Conservation (phyloP, 2,329 filamentous ascomycete genomes). For the Epichloe sibirici region DNA sequence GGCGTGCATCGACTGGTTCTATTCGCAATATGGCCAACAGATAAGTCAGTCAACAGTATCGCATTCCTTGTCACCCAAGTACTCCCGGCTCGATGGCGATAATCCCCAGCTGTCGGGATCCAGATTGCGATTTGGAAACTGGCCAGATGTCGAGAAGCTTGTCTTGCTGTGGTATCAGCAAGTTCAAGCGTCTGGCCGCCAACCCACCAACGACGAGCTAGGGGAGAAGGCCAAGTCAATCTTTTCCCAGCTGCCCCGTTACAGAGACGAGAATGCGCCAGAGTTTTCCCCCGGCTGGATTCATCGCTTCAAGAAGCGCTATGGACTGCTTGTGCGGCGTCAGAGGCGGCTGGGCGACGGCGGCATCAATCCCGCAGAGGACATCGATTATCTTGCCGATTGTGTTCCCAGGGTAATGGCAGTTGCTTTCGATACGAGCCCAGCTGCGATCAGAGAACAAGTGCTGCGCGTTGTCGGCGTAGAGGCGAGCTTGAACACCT, state of each 20-base stretch:
- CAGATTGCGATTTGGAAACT: slow-evolving; percentile 49
- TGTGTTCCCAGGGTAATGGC: slow-evolving; percentile 47
- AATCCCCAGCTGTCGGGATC: slow-evolving; percentile 48
- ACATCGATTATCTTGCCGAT: slow-evolving; percentile 48
- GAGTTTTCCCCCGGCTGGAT: slow-evolving; percentile 57
- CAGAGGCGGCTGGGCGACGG: slow-evolving; percentile 40
- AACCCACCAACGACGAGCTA: slow-evolving; percentile 50
- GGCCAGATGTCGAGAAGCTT: slow-evolving; percentile 50
- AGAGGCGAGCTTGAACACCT: slow-evolving; percentile 39
- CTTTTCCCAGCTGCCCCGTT: slow-evolving; percentile 45
- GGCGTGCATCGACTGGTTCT: slow-evolving; percentile 53
- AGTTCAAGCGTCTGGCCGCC: slow-evolving; percentile 38
- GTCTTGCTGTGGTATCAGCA: slow-evolving; percentile 44
- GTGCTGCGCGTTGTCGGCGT: slow-evolving; percentile 43
- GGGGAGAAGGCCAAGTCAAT: slow-evolving; percentile 50
- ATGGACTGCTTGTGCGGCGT: slow-evolving; percentile 44
- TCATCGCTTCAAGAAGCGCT: slow-evolving; percentile 52
- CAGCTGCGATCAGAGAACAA: slow-evolving; percentile 45
- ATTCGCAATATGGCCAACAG: slow-evolving; percentile 42
- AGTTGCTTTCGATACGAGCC: slow-evolving; percentile 45
- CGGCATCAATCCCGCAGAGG: slow-evolving; percentile 36
- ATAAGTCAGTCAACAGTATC: slow-evolving; percentile 53
- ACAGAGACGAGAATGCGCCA: slow-evolving; percentile 46
- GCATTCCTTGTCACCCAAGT: slow-evolving; percentile 49
- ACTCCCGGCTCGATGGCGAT: slow-evolving; percentile 48